Base-by-base conservation (phyloP, 2,329 filamentous ascomycete species). In the Aureobasidium lini region DNA sequence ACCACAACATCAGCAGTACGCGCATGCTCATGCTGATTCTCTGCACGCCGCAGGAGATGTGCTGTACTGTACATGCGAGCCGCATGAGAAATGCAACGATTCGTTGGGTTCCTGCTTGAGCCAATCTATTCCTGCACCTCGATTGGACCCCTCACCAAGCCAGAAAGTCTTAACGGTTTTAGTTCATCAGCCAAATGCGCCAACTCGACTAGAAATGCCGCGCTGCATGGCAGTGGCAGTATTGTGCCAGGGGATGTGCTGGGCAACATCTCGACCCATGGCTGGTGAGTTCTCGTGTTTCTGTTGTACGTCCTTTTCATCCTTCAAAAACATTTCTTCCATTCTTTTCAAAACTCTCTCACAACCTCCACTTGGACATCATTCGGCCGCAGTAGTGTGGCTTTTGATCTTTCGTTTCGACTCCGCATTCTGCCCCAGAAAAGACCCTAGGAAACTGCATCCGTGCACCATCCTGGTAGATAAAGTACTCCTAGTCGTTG, bases 131-230 rank as follows among this genome's bases (percentile, higher is more conserved):
- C 28, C 39, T 46, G 52, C 52, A 43, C 13, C 39, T 36, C 18
- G 10, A 44, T 56, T 46, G 52, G 31, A 37, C 52, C 54, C 43
- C 31, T 42, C 39, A 39, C 23, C 54, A 57, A 57, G 52, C 37
- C 40, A 32, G 23, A 31, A 56, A 56, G 54, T 57, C 54, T 56
- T 46, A 48, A 57, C 43, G 42, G 43, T 57, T 56, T 47, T 44
- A 52, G 52, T 56, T 13, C 39, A 11, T 57, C 54, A 37, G 54
- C 54, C 54, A 57, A 34, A 47, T 16, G 13, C 43, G 54, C 54
- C 54, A 57, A 48, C 39, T 39, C 42, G 43, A 57, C 54, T 39
- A 48, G 43, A 57, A 57, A 57, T 48, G 54, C 54, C 54, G 54
- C 54, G 54, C 32, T 37, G 54, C 54, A 57, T 57, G 54, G 54